A percentile compares a stretch with the other conserved stretches of the same genome.
phyloP scores from a whole-genome alignment of 2,329 filamentous ascomycete species.

The Venturiaceae sp. region DNA sequence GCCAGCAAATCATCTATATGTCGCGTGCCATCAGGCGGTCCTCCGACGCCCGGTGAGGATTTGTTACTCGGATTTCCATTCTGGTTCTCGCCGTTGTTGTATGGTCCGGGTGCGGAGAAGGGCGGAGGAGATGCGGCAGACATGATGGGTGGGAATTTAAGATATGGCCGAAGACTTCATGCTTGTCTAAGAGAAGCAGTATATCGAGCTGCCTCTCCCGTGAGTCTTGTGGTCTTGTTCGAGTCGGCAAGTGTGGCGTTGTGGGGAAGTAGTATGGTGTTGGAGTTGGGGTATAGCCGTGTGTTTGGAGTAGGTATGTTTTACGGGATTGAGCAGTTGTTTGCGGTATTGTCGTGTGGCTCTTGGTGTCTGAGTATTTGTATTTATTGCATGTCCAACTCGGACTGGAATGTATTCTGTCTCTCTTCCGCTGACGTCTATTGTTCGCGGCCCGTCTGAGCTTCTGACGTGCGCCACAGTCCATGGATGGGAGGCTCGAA shows the following conservation, averaged over 20 bases:
- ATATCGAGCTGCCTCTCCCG: not conserved
- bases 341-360: not conserved
- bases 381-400: not conserved
- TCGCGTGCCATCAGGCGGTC: constrained; percentile 13
- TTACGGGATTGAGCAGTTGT: not conserved
- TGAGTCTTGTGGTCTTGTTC: not conserved
- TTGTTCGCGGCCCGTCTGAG: no score
- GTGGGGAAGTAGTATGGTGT: not conserved
- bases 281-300: no score
- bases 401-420: no score
- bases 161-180: not conserved
- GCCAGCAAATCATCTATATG: constrained; percentile 34
- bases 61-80: constrained; percentile 1
- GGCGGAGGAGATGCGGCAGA: constrained; percentile 3
- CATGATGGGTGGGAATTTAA: not conserved
- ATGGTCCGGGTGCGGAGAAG: not conserved
- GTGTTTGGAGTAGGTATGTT: no score
- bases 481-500: no score
- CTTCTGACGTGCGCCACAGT: no score
- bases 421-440: no score
- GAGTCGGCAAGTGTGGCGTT: not conserved
- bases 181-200: not conserved
- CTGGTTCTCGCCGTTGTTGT: not conserved
- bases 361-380: not conserved
- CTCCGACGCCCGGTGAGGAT: constrained; percentile 16